Evolutionary conservation across 306 rosid genomes (phyloP), one percentile per base, ranked within the genome.

Genomic region (Abrus pulchellus): DNA sequence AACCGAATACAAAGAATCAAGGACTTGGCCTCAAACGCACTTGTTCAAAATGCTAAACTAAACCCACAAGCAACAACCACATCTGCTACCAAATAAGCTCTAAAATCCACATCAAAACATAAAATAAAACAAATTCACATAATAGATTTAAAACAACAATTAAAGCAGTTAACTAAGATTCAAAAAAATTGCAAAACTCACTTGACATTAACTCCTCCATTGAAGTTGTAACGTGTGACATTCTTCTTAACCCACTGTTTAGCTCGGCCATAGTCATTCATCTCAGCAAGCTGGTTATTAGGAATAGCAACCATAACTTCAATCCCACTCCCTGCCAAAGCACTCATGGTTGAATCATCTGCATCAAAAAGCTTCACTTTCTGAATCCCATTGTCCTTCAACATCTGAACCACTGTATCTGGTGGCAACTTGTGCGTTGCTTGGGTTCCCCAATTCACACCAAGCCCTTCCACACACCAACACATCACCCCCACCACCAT

Each of bases 301-400:
- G 98, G 99, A 56, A 96, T 96, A 32, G 97, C 99, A 66, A 96
- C 92, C 97, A 96, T 91, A 73, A 96, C 99, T 87, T 96, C 97
- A 40, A 96, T 87, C 44, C 85, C 91, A 59, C 86, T 27, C 0
- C 97, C 98, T 53, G 94, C 90, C 33, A 95, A 84, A 81, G 98
- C 98, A 73, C 68, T 63, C 99, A 95, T 91, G 54, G 99, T 88
- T 32, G 89, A 34, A 0, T 89, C 87, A 20, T 86, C 97, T 36
- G 99, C 88, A 84, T 95, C 97, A 63, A 95, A 95, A 41, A 95
- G 97, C 86, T 93, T 95, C 84, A 95, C 99, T 45, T 95, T 93
- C 57, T 85, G 84, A 80, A 95, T 91, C 64, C 98, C 98, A 73
- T 95, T 93, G 75, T 92, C 92, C 81, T 91, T 93, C 73, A 95